Conservation (phyloP, 1,284 basidiomycete genomes). For the Rhodotorula sp. region DNA sequence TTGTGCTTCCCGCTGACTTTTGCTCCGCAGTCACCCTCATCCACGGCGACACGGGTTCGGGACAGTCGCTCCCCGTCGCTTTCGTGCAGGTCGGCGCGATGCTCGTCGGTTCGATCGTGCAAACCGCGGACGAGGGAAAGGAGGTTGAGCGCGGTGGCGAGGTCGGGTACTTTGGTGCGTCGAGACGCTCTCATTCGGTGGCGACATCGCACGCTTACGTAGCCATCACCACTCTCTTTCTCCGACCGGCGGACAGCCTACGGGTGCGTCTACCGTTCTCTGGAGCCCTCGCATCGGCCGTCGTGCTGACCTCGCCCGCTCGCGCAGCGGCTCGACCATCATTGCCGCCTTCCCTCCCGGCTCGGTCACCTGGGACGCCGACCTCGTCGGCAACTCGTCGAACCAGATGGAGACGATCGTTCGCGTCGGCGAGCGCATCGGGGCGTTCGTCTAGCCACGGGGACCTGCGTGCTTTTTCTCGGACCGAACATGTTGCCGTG, state of each 20-base stretch:
- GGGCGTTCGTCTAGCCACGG: too few relatives aligned
- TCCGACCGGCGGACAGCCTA: background rate
- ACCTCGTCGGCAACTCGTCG: constrained; percentile 62
- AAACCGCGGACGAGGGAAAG: constrained; percentile 50
- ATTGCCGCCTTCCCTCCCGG: constrained; percentile 65
- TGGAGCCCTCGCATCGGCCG: too few relatives aligned
- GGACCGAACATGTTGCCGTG: too few relatives aligned
- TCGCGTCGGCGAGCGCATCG: background rate
- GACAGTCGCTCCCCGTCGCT: constrained; percentile 19
- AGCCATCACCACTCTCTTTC: background rate
- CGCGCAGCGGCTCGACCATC: constrained; percentile 66
- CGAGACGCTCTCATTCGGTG: constrained; percentile 34
- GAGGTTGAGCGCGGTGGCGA: constrained; percentile 53
- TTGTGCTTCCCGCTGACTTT: background rate
- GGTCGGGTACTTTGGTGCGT: constrained; percentile 55
- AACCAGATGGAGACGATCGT: constrained; percentile 68
- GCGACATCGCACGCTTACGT: background rate
- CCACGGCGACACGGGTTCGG: background rate
- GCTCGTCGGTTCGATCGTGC: constrained; percentile 56
- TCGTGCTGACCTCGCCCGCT: too few relatives aligned
- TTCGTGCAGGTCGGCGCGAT: constrained; percentile 52
- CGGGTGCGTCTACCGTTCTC: background rate
- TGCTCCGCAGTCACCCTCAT: constrained; percentile 13
- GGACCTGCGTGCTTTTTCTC: too few relatives aligned
- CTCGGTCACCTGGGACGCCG: constrained; percentile 62